Conservation (phyloP, 73 alveolate species). For the Paraurostyla sp. region DNA sequence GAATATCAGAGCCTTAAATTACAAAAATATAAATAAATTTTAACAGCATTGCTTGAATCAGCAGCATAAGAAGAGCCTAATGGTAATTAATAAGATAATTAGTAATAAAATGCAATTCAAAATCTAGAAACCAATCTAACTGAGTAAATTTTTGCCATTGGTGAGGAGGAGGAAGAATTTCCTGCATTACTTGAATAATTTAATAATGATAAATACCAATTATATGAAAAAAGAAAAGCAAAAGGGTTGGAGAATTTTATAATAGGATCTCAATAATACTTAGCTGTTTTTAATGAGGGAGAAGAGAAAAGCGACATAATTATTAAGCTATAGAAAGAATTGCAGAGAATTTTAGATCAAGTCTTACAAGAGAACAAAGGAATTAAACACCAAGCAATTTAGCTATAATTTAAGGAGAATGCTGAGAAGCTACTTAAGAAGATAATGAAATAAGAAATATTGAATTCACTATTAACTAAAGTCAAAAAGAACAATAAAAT, state of each 20-base stretch:
- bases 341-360: background rate
- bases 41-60: no score
- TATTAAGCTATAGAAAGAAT: background rate
- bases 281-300: slow-evolving; percentile 33
- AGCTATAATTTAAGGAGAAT: background rate
- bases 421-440: background rate
- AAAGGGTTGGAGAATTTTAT: slow-evolving; percentile 10
- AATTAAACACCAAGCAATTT: background rate
- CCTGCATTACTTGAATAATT: background rate
- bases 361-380: background rate
- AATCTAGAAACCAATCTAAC: background rate
- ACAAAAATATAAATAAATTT: no score
- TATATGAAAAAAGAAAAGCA: slow-evolving; percentile 17
- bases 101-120: background rate
- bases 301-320: slow-evolving; percentile 19
- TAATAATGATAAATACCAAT: background rate
- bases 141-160: background rate
- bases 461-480: background rate
- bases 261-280: background rate
- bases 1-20: background rate
- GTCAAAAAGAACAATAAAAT: background rate
- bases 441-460: background rate
- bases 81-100: background rate
- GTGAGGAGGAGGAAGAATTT: slow-evolving; percentile 28
- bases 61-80: background rate